phyloP scores from a whole-genome alignment of 768 basidiomycete species.

The Phanerochaete sordida region DNA sequence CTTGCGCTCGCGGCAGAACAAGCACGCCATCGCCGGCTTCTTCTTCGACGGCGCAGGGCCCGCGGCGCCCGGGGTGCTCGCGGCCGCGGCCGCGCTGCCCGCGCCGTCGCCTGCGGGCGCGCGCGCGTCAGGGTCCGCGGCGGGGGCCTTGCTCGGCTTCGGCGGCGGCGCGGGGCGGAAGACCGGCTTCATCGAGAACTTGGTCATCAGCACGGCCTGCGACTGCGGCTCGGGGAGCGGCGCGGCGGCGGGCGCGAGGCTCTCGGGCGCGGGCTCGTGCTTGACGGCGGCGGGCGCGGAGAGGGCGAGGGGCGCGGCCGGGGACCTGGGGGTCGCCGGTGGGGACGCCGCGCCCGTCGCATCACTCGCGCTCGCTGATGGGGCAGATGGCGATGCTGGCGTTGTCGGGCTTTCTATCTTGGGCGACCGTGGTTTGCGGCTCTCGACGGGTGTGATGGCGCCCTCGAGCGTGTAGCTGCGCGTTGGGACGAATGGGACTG shows the following conservation, averaged over 20 bases:
- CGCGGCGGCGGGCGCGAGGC: neutral
- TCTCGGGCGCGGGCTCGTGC: too few species aligned
- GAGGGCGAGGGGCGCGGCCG: too few species aligned
- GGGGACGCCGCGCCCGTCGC: neutral
- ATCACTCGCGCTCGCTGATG: neutral
- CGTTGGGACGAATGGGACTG: neutral
- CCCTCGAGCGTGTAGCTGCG: slow-evolving; percentile 12
- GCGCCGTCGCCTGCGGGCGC: neutral
- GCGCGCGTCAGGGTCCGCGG: too few species aligned
- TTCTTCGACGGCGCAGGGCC: slow-evolving; percentile 17
- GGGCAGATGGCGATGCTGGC: neutral
- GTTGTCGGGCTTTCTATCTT: neutral
- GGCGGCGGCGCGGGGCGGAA: neutral
- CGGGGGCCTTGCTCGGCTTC: neutral
- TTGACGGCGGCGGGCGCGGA: too few species aligned
- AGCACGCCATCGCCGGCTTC: slow-evolving; percentile 44
- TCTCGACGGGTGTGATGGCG: slow-evolving; percentile 1
- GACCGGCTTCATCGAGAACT: neutral
- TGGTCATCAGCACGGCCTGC: neutral
- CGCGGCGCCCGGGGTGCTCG: neutral
- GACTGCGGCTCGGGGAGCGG: neutral
- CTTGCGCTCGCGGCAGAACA: slow-evolving; percentile 48
- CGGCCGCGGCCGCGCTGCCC: neutral
- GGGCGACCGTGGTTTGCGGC: neutral
- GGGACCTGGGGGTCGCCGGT: too few species aligned